Evolutionary conservation across 345 rosid species (phyloP).

Genomic region (Arabidopsis arenosa): DNA sequence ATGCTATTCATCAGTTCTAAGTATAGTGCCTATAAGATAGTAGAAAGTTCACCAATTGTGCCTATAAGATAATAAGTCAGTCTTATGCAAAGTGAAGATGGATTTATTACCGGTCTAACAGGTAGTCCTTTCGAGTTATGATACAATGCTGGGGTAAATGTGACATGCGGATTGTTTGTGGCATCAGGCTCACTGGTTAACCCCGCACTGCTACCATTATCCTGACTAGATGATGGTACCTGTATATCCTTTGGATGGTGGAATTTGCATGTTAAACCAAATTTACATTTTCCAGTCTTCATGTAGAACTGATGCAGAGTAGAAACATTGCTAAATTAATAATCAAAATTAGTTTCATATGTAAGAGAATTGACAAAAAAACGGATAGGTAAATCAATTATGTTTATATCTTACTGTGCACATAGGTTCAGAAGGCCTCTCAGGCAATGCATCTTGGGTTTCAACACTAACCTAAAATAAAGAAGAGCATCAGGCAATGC

Average conservation of each 20-base stretch:
- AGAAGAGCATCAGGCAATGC: constrained; percentile 29
- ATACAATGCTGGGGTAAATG: constrained; percentile 56
- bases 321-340: constrained; percentile 35
- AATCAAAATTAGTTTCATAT: constrained; percentile 32
- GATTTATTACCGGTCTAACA: constrained; percentile 63
- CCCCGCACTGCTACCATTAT: constrained; percentile 50
- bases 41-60: constrained; percentile 22
- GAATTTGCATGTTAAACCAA: constrained; percentile 89
- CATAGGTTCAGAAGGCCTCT: constrained; percentile 79
- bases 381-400: constrained; percentile 5
- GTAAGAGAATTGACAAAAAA: neutral
- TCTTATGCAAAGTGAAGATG: constrained; percentile 30
- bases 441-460: constrained; percentile 62
- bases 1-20: constrained; percentile 3
- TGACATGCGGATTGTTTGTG: constrained; percentile 43
- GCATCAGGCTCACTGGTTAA: constrained; percentile 46
- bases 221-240: constrained; percentile 52
- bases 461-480: constrained; percentile 62
- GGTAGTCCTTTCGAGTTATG: constrained; percentile 96
- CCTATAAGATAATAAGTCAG: constrained; percentile 25
- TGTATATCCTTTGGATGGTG: constrained; percentile 90
- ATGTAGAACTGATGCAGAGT: constrained; percentile 69
- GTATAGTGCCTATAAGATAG: constrained; percentile 11
- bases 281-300: constrained; percentile 94
- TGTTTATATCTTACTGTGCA: constrained; percentile 73